These are phyloP conservation scores for Hypomontagnella monticulosa DNA, from an alignment of 495 filamentous ascomycete species.

Conservation along the genomic window DNA sequence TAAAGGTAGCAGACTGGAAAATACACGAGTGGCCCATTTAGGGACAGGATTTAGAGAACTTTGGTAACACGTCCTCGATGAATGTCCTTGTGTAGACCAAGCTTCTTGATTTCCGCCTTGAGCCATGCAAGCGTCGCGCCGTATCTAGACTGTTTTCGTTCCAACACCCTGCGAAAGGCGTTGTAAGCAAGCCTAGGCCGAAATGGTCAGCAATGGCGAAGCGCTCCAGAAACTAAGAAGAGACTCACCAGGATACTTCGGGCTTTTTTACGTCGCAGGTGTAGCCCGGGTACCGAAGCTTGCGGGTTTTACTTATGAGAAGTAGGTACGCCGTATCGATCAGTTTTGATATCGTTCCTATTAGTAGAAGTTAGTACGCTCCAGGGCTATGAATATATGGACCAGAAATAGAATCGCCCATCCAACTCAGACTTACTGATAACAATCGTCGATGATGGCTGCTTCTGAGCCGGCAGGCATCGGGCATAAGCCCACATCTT, in stretches of 20 bases:
- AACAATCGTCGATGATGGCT: conserved; percentile 64
- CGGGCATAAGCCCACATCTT: conserved; percentile 85
- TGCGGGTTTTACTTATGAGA: conserved; percentile 65
- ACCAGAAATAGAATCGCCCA: background rate
- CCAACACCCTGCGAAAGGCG: conserved; percentile 72
- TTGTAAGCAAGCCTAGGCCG: conserved; percentile 65
- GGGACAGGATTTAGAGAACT: conserved; percentile 1
- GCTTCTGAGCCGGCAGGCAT: conserved; percentile 64
- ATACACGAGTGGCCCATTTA: background rate
- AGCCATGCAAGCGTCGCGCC: conserved; percentile 69
- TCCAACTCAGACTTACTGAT: conserved; percentile 60
- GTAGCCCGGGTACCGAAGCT: conserved; percentile 60
- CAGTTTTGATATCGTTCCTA: conserved; percentile 73
- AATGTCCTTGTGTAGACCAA: conserved; percentile 40
- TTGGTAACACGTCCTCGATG: conserved; percentile 36
- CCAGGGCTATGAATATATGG: background rate
- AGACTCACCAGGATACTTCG: conserved; percentile 74
- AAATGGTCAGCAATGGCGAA: conserved; percentile 13
- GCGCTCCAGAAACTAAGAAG: background rate
- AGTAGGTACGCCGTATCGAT: conserved; percentile 70
- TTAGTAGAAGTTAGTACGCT: background rate
- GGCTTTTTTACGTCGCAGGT: conserved; percentile 66
- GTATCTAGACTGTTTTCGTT: conserved; percentile 75
- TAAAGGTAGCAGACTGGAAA: background rate
- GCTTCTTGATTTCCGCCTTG: conserved; percentile 51